Percentiles rank a stretch among this genome's conserved stretches.
phyloP scores from a whole-genome alignment of 768 basidiomycete species.

The Coprinopsis cinerea region DNA sequence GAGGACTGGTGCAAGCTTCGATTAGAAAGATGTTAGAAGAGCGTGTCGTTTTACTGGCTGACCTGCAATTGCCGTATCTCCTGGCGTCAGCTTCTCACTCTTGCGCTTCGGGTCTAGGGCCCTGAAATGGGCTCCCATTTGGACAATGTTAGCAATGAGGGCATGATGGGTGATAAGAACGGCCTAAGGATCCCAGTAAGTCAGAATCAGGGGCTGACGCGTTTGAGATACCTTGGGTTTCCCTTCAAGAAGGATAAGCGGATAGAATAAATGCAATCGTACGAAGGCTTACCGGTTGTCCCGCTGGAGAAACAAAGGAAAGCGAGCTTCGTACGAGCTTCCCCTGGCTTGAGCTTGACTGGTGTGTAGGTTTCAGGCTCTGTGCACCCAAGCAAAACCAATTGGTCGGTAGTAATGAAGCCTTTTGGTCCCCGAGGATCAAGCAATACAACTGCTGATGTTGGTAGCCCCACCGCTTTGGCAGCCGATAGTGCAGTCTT shows the following conservation, averaged over 20 bases:
- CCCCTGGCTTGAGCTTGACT: conserved; percentile 43
- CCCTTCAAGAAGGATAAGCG: too few relatives aligned
- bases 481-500: conserved; percentile 41
- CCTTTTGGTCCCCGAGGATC: conserved; percentile 13
- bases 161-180: conserved; percentile 62
- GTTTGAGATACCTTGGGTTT: conserved; percentile 29
- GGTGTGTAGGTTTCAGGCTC: conserved; percentile 37
- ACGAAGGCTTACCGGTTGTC: conserved; percentile 49
- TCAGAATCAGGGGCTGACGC: neutral
- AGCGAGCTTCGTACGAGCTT: conserved; percentile 56
- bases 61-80: conserved; percentile 57
- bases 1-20: conserved; percentile 30
- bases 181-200: conserved; percentile 33
- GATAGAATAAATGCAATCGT: neutral
- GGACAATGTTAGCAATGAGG: conserved; percentile 59
- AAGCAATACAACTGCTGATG: conserved; percentile 36
- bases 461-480: conserved; percentile 31
- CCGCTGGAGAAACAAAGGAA: conserved; percentile 72
- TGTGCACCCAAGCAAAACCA: conserved; percentile 38
- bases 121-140: conserved; percentile 47
- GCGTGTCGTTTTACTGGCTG: conserved; percentile 15
- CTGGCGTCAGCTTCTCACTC: conserved; percentile 34
- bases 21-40: neutral
- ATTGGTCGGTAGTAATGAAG: conserved; percentile 34
- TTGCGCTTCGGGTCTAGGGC: conserved; percentile 36